phyloP scores from a whole-genome alignment of 352 stramenopile species.

The Phytophthora idaei region DNA sequence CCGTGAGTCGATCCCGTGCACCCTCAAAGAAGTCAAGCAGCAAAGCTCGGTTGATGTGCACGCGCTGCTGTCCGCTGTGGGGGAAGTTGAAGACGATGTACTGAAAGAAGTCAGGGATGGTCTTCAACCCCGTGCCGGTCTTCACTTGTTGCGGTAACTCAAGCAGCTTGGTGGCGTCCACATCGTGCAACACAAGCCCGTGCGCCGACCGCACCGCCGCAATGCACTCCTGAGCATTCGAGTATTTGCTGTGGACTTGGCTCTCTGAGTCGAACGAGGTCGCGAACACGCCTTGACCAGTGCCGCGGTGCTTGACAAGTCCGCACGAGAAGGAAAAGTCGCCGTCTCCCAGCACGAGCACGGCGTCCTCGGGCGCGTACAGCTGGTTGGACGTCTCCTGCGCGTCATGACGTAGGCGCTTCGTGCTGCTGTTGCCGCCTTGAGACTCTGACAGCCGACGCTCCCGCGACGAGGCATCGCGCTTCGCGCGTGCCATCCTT shows the following conservation, averaged over 20 bases:
- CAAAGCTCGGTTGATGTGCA: constrained; percentile 87
- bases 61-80: constrained; percentile 86
- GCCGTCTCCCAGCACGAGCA: constrained; percentile 82
- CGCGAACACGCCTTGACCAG: constrained; percentile 60
- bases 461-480: constrained; percentile 34
- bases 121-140: constrained; percentile 19
- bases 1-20: constrained; percentile 60
- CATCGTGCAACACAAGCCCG: constrained; percentile 67
- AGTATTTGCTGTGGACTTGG: constrained; percentile 75
- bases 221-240: constrained; percentile 78
- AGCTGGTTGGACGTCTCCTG: constrained; percentile 28
- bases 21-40: constrained; percentile 88
- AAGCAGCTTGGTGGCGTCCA: constrained; percentile 85
- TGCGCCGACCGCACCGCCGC: constrained; percentile 44
- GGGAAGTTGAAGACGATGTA: constrained; percentile 92
- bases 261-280: constrained; percentile 82
- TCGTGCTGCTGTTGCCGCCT: constrained; percentile 20
- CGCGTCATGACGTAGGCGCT: constrained; percentile 31
- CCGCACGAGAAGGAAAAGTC: constrained; percentile 86
- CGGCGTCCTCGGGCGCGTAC: constrained; percentile 59
- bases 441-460: constrained; percentile 10
- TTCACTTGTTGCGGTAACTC: constrained; percentile 45
- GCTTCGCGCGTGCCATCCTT: constrained; percentile 47
- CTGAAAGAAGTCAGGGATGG: constrained; percentile 65
- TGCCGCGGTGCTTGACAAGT: constrained; percentile 65